Base-by-base conservation (phyloP, 352 stramenopile genomes). In the Phytophthora aleatoria region DNA sequence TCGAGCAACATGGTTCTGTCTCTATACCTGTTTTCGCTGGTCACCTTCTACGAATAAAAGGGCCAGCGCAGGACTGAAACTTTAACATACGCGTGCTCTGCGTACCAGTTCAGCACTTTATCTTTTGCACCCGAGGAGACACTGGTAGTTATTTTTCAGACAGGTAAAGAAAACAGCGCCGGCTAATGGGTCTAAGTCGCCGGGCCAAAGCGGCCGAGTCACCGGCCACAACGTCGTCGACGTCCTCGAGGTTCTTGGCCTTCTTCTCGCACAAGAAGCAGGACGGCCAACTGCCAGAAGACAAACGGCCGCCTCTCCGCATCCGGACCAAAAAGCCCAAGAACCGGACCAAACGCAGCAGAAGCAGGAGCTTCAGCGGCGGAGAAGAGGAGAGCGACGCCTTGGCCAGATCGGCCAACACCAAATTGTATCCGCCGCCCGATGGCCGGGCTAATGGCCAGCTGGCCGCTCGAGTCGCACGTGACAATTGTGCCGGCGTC, bases 341-440 rank as follows among this genome's bases (percentile, higher is more conserved):
- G 45, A 31, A 50, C 6, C 51, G 38, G 20, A 36, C 30, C 24
- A 51, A 42, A 35, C 64, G 51, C 27, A 67, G 60, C 47, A 42
- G 55, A 7, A 67, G 59, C 9, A 50, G 58, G 28, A 76, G 68
- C 44, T 64, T 69, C 43, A 69, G 63, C n/a, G 48, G 52, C 15
- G 61, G 39, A 13, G 60, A 61, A 54, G 60, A 69, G 3, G 64
- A 70, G n/a, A 45, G 42, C 41, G 49, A 61, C 13, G n/a, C 41
- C 6, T 15, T 45, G 12, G 16, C 31, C n/a, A 48, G 30, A 7
- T 55, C 28, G 11, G 13, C 26, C 20, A 42, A 47, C 20, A 45
- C 73, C 27, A 71, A 57, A 8, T 57, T 84, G 20, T 78, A 72
- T 35, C 73, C 77, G 38, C 76, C 73, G 10, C 77, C 74, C 3